A percentile compares a stretch with the other conserved stretches of the same genome.
Conservation (phyloP, 1,284 basidiomycete species). For the Cerrena zonata region DNA sequence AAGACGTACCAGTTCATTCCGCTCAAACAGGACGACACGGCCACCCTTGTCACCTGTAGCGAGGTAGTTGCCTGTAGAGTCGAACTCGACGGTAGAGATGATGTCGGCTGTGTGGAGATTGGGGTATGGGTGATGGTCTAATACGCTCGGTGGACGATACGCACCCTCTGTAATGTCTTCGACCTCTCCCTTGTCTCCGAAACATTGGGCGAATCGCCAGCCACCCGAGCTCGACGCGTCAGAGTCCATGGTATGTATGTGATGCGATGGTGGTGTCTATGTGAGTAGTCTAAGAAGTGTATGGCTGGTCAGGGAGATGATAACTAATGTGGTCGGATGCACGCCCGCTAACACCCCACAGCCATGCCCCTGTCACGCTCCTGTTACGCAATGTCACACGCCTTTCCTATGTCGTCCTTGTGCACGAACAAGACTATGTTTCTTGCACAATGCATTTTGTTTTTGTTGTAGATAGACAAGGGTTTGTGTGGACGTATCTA, state of each 20-base stretch:
- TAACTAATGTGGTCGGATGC: not conserved
- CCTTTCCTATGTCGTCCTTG: no score
- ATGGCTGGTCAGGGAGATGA: not conserved
- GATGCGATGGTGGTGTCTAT: conserved; percentile 24
- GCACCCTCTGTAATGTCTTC: conserved; percentile 99
- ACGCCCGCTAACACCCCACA: not conserved
- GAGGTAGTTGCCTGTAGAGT: conserved; percentile 98
- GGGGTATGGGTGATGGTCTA: conserved; percentile 14
- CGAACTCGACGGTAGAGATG: conserved; percentile 99
- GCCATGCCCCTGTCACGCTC: not conserved
- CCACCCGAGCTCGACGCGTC: conserved; percentile 81
- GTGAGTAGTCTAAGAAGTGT: not conserved
- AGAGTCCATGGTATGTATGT: conserved; percentile 52
- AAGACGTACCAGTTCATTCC: conserved; percentile 86
- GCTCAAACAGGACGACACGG: conserved; percentile 96
- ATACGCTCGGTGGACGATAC: conserved; percentile 20
- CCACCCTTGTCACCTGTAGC: conserved; percentile 99
- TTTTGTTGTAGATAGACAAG: no score
- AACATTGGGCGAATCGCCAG: conserved; percentile 99
- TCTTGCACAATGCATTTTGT: no score
- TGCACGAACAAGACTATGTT: no score
- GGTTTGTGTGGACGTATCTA: no score
- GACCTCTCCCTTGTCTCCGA: conserved; percentile 98
- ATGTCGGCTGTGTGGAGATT: conserved; percentile 72
- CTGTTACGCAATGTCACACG: not conserved